A percentile compares a stretch with the other conserved stretches of the same genome.
Evolutionary conservation across 2,329 filamentous ascomycete genomes (phyloP).

Genomic region (Aspergillus chevalieri): DNA sequence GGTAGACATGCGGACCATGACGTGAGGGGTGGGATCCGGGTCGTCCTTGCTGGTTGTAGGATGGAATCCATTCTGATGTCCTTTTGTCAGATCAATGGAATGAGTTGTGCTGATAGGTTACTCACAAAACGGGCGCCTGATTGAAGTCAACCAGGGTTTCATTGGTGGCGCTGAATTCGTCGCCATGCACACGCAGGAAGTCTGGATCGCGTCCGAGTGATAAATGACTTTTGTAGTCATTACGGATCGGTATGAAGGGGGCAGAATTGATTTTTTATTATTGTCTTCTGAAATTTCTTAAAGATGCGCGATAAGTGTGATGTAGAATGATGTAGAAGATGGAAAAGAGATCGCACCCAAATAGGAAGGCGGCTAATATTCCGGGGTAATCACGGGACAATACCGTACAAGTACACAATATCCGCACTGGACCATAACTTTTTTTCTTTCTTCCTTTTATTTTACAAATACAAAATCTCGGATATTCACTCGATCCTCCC

Average conservation of each 20-base stretch:
- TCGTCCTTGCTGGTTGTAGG: not conserved
- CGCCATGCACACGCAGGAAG: not conserved
- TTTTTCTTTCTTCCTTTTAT: not conserved
- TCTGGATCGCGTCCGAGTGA: not conserved
- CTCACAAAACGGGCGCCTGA: not conserved
- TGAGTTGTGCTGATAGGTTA: not conserved
- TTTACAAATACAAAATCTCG: not conserved
- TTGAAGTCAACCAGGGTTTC: not conserved
- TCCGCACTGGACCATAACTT: not conserved
- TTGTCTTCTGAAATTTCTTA: too few relatives aligned
- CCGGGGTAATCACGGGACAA: not conserved
- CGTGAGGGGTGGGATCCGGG: not conserved
- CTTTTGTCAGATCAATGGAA: not conserved
- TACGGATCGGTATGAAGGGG: too few relatives aligned
- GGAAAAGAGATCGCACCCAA: too few relatives aligned
- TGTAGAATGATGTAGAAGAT: too few relatives aligned
- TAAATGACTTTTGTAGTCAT: not conserved
- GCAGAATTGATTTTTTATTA: too few relatives aligned
- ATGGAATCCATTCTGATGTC: not conserved
- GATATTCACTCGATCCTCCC: slow-evolving; percentile 56
- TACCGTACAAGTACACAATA: not conserved
- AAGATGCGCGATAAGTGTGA: too few relatives aligned
- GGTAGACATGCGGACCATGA: not conserved
- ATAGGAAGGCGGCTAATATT: too few relatives aligned
- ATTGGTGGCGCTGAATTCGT: not conserved